Percentiles rank a stretch among this genome's conserved stretches.
phyloP scores from a whole-genome alignment of 768 basidiomycete species.

The Pleurotus djamor region DNA sequence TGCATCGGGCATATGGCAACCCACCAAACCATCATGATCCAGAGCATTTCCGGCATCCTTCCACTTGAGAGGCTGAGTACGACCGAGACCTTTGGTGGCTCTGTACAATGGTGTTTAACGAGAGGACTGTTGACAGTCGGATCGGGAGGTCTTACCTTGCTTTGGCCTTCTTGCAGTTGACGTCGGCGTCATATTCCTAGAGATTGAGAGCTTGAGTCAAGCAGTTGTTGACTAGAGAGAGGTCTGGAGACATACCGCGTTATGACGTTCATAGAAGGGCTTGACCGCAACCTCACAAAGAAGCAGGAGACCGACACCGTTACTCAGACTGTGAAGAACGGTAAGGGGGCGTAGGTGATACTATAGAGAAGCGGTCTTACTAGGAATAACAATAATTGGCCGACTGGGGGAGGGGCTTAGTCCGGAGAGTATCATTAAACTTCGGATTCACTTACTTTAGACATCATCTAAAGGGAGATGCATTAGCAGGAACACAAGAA shows the following conservation, averaged over 20 bases:
- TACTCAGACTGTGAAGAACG: conserved; percentile 36
- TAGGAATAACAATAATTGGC: conserved; percentile 53
- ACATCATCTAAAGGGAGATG: conserved; percentile 48
- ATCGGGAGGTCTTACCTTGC: conserved; percentile 28
- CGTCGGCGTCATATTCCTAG: conserved; percentile 49
- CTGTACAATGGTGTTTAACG: conserved; percentile 20
- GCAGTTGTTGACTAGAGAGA: background rate
- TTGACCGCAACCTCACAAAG: conserved; percentile 60
- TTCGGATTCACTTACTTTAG: conserved; percentile 37
- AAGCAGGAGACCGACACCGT: conserved; percentile 51
- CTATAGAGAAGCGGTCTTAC: conserved; percentile 25
- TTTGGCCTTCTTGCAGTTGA: conserved; percentile 36
- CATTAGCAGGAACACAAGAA: background rate
- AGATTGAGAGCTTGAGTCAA: background rate
- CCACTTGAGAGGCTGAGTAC: conserved; percentile 51
- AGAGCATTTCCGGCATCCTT: conserved; percentile 55
- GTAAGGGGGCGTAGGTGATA: background rate
- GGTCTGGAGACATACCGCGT: conserved; percentile 26
- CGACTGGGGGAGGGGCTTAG: conserved; percentile 29
- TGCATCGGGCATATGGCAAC: conserved; percentile 63
- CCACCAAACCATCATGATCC: conserved; percentile 44
- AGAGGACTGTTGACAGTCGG: background rate
- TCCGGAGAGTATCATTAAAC: background rate
- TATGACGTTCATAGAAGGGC: conserved; percentile 46
- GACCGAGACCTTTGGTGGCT: conserved; percentile 54